phyloP scores from a whole-genome alignment of 1,284 basidiomycete species.

The Leccinum huronense region DNA sequence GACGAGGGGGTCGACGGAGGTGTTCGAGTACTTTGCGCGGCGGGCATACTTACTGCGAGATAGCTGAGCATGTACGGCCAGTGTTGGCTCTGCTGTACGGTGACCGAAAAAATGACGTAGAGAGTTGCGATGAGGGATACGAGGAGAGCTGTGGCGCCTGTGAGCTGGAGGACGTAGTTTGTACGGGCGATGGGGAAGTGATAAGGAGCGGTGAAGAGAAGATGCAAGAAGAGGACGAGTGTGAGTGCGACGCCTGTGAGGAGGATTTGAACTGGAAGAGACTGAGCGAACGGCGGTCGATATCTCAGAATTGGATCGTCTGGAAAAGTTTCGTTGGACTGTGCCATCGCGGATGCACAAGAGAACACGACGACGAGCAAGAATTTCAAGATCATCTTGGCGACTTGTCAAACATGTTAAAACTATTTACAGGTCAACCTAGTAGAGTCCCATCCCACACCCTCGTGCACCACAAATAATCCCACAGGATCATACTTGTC shows the following conservation, averaged over 20 bases:
- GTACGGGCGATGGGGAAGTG: constrained; percentile 91
- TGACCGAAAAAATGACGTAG: constrained; percentile 66
- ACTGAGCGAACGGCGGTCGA: constrained; percentile 78
- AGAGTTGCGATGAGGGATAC: constrained; percentile 76
- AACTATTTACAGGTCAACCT: too few species aligned
- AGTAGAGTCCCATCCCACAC: constrained; percentile 24
- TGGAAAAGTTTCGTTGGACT: constrained; percentile 19
- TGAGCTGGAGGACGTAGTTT: constrained; percentile 89
- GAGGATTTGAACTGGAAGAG: constrained; percentile 89
- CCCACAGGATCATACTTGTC: constrained; percentile 40
- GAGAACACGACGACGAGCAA: constrained; percentile 8
- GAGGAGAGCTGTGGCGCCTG: constrained; percentile 78
- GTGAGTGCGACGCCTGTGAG: constrained; percentile 86
- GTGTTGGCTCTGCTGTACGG: constrained; percentile 60
- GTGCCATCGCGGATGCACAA: constrained; percentile 25
- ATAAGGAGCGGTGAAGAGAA: constrained; percentile 94
- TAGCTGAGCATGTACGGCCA: constrained; percentile 98
- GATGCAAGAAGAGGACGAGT: constrained; percentile 85
- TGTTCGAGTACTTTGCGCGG: constrained; percentile 23
- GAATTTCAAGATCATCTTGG: neutral
- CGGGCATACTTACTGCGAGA: constrained; percentile 78
- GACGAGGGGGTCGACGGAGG: constrained; percentile 28
- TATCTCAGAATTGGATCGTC: constrained; percentile 73
- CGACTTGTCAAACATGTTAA: constrained; percentile 2
- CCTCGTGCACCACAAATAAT: neutral